Percentiles rank a stretch among this genome's conserved stretches.
phyloP scores from a whole-genome alignment of 305 asterid species.

The Fraxinus albicans region DNA sequence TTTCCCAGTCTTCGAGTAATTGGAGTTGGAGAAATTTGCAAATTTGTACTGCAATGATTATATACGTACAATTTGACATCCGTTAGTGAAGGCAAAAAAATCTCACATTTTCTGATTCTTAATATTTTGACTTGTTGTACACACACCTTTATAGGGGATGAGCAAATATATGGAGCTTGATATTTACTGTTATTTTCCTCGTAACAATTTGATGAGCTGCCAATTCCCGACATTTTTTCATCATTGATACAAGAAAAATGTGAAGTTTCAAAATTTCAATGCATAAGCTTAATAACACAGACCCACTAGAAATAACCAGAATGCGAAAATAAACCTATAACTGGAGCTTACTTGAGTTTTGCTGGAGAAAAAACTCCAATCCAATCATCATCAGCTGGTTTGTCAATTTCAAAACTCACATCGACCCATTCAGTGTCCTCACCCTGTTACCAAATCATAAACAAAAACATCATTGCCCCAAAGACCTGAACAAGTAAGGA shows the following conservation, averaged over 20 bases:
- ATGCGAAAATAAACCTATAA: not conserved
- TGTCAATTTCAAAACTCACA: slow-evolving; percentile 43
- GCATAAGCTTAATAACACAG: not conserved
- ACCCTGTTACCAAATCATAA: slow-evolving; percentile 47
- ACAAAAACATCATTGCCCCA: slow-evolving; percentile 1
- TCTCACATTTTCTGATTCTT: not conserved
- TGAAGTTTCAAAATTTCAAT: not conserved
- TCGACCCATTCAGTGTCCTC: slow-evolving; percentile 61
- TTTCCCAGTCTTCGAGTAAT: slow-evolving; percentile 59
- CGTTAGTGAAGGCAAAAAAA: not conserved
- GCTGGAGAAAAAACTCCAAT: slow-evolving; percentile 93
- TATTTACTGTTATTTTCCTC: slow-evolving; percentile 40
- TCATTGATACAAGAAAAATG: not conserved
- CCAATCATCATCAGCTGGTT: slow-evolving; percentile 82
- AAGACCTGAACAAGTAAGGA: not conserved
- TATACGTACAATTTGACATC: not conserved
- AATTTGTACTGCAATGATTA: slow-evolving; percentile 61
- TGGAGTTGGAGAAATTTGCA: slow-evolving; percentile 56
- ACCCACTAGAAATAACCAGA: slow-evolving; percentile 1
- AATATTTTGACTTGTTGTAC: not conserved
- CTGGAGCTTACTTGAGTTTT: slow-evolving; percentile 63
- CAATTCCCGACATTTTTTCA: slow-evolving; percentile 21
- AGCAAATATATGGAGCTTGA: slow-evolving; percentile 66
- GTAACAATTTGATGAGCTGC: slow-evolving; percentile 50
- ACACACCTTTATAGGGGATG: slow-evolving; percentile 80